Conservation (phyloP, 2,329 filamentous ascomycete species). For the Hymenoscyphus occultus region DNA sequence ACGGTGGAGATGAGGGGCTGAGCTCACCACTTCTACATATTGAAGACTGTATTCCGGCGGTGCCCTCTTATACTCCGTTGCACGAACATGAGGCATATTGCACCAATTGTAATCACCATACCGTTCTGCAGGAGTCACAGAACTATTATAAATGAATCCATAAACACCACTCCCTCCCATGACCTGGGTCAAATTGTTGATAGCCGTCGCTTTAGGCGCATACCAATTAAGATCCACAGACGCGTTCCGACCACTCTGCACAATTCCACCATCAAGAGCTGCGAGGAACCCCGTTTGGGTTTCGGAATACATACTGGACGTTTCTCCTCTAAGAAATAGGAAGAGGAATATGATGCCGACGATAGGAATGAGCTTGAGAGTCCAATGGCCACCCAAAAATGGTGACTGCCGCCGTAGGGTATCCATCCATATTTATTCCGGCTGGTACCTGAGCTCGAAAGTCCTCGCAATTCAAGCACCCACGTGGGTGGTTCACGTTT, state of each 20-base stretch:
- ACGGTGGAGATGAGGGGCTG: not conserved
- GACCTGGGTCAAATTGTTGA: slow-evolving; percentile 60
- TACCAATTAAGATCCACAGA: slow-evolving; percentile 48
- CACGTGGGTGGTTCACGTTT: slow-evolving; percentile 1
- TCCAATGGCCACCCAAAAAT: slow-evolving; percentile 17
- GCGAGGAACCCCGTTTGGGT: slow-evolving; percentile 22
- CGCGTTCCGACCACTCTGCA: slow-evolving; percentile 19
- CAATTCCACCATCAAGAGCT: slow-evolving; percentile 25
- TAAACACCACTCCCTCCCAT: slow-evolving; percentile 61
- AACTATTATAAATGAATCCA: slow-evolving; percentile 72
- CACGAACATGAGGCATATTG: slow-evolving; percentile 80
- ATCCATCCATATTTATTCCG: slow-evolving; percentile 29
- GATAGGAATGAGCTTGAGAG: slow-evolving; percentile 20
- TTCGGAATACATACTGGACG: slow-evolving; percentile 24
- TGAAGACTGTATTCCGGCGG: slow-evolving; percentile 57
- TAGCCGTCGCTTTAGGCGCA: slow-evolving; percentile 49
- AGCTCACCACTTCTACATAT: slow-evolving; percentile 71
- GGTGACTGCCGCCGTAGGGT: slow-evolving; percentile 12
- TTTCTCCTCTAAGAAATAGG: slow-evolving; percentile 19
- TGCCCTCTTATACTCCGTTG: slow-evolving; percentile 58
- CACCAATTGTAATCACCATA: slow-evolving; percentile 76
- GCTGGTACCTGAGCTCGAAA: not conserved
- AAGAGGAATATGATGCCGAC: slow-evolving; percentile 21
- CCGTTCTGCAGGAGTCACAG: slow-evolving; percentile 50
- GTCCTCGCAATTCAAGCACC: not conserved